Conservation (phyloP, 2,329 filamentous ascomycete species). For the Gremmenia infestans region DNA sequence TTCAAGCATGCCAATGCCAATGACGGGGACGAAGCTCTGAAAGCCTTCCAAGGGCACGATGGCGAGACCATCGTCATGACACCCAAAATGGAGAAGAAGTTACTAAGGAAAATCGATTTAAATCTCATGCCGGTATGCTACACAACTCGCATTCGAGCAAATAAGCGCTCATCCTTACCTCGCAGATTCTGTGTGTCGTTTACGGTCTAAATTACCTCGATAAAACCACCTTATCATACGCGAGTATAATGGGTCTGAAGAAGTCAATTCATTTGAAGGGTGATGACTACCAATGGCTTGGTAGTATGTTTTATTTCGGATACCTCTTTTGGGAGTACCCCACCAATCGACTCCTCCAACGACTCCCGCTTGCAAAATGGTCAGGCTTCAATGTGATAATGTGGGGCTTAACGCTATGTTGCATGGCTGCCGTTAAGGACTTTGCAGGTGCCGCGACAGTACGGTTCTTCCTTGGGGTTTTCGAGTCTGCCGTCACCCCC, state of each 20-base stretch:
- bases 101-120: conserved; percentile 43
- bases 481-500: conserved; percentile 64
- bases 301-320: conserved; percentile 44
- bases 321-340: conserved; percentile 29
- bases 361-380: conserved; percentile 59
- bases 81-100: conserved; percentile 36
- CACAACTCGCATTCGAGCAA: neutral
- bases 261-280: conserved; percentile 36
- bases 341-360: conserved; percentile 38
- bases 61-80: conserved; percentile 35
- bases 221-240: conserved; percentile 45
- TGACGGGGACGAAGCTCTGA: conserved; percentile 41
- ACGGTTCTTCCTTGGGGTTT: conserved; percentile 63
- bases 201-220: conserved; percentile 54
- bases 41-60: conserved; percentile 36
- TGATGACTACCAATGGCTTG: conserved; percentile 43
- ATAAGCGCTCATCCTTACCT: conserved; percentile 2
- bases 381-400: conserved; percentile 55
- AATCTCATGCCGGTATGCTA: conserved; percentile 38
- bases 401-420: conserved; percentile 55
- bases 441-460: conserved; percentile 59
- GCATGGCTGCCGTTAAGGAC: conserved; percentile 57
- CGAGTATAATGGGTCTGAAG: conserved; percentile 45
- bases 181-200: conserved; percentile 47
- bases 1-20: conserved; percentile 35